These are phyloP conservation scores for Arabidopsis arenosa DNA, from an alignment of 345 rosid species.

Conservation along the genomic window DNA sequence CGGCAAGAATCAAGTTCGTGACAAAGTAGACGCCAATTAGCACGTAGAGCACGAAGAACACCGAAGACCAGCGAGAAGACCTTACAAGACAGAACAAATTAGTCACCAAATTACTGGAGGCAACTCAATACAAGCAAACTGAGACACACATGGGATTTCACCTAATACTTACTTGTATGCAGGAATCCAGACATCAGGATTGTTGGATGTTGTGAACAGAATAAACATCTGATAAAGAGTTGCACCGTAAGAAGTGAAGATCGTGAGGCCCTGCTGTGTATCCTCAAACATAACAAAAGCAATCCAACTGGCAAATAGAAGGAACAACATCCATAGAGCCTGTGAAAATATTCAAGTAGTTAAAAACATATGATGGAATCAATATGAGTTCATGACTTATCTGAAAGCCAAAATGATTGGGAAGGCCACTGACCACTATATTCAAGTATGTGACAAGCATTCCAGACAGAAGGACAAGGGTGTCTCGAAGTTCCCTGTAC, in stretches of 20 bases:
- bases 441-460: slow-evolving; percentile 87
- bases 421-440: slow-evolving; percentile 72
- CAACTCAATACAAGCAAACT: slow-evolving; percentile 26
- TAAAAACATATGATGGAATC: slow-evolving; percentile 15
- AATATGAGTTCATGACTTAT: slow-evolving; percentile 15
- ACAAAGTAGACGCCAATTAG: slow-evolving; percentile 94
- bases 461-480: slow-evolving; percentile 75
- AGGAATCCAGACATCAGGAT: slow-evolving; percentile 98
- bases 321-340: slow-evolving; percentile 90
- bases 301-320: slow-evolving; percentile 90
- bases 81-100: slow-evolving; percentile 51
- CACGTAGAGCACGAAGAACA: slow-evolving; percentile 82
- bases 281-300: slow-evolving; percentile 98
- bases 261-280: slow-evolving; percentile 73
- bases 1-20: slow-evolving; percentile 98
- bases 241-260: slow-evolving; percentile 76
- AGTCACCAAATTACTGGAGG: slow-evolving; percentile 27
- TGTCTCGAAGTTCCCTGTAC: slow-evolving; percentile 72
- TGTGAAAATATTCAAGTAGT: slow-evolving; percentile 51
- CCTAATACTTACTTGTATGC: slow-evolving; percentile 90
- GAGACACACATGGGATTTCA: slow-evolving; percentile 12
- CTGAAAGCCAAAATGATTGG: slow-evolving; percentile 25
- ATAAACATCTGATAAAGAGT: slow-evolving; percentile 90
- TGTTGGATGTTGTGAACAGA: slow-evolving; percentile 95
- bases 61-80: slow-evolving; percentile 85